Base-by-base conservation (phyloP, 73 alveolate genomes). In the Paraurostyla sp. region DNA sequence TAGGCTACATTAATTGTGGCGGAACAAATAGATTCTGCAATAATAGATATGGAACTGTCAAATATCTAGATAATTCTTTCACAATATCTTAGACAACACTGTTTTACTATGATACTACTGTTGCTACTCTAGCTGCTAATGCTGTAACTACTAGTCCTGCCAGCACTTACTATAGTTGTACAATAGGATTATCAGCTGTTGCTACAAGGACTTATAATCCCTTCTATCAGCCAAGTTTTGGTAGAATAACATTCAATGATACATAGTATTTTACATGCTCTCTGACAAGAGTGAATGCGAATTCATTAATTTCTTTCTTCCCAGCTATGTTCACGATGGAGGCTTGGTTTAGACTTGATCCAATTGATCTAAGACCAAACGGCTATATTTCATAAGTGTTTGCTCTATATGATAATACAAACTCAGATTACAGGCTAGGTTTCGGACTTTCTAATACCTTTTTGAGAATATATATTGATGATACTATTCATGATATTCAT, bases 321-420 rank as follows among this genome's bases (percentile, higher is more conserved):
- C 87, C 87, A 6, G 87, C 87, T 29, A 48, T 73, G 73, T 73
- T 73, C 42, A 73, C 87, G 7, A 73, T 73, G 87, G 87, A 73
- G 49, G 87, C 87, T 7, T 73, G 71, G 68, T 73, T 73, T 50
- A 73, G 71, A 73, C 25, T 73, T 23, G 87, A 73, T 73, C 87
- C 71, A 15, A 45, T 45, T 7, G 87, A 73, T 73, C 35, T 73
- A 48, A 73, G 87, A 45, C 87, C 87, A n/a, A 45, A 73, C 29
- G 87, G 87, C 0, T 73, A 73, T 73, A 48, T 73, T 7, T 73
- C 87, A 11, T 38, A 73, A 25, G 87, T 73, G 32, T 73, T 73
- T 30, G 68, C 87, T 27, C 71, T 73, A 11, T 73, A 73, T 48
- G 87, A 73, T 45, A 33, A 25, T 20, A 45, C 71, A 7, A 50